A percentile compares a stretch with the other conserved stretches of the same genome.
These are phyloP conservation scores for Protomyces lactucae-debilis DNA, from an alignment of 1,139 yeast species.

Conservation along the genomic window DNA sequence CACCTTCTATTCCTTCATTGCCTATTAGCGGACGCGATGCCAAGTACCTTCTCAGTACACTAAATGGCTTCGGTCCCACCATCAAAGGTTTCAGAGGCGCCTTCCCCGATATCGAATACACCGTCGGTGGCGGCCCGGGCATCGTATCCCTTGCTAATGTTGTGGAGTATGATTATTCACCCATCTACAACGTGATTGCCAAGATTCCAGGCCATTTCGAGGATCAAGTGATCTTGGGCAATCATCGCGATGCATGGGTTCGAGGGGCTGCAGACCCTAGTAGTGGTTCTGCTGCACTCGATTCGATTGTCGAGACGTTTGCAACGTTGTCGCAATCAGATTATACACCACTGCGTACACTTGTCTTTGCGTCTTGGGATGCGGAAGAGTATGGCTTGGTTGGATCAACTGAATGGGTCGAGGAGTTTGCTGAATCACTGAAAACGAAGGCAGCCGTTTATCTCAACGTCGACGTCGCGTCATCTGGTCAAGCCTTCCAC, in stretches of 20 bases:
- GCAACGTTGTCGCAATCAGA: slow-evolving; percentile 49
- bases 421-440: slow-evolving; percentile 47
- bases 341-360: slow-evolving; percentile 61
- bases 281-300: slow-evolving; percentile 56
- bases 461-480: slow-evolving; percentile 59
- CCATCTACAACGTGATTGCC: slow-evolving; percentile 55
- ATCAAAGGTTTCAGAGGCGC: slow-evolving; percentile 50
- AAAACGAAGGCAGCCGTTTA: slow-evolving; percentile 54
- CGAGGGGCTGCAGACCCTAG: slow-evolving; percentile 73
- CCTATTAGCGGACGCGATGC: slow-evolving; percentile 60
- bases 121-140: slow-evolving; percentile 57
- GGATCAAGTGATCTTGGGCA: slow-evolving; percentile 58
- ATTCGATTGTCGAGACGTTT: slow-evolving; percentile 56
- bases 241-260: slow-evolving; percentile 70
- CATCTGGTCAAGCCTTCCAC: slow-evolving; percentile 48
- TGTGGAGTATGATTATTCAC: slow-evolving; percentile 18
- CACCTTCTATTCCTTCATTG: slow-evolving; percentile 58
- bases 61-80: slow-evolving; percentile 53
- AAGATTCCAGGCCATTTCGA: slow-evolving; percentile 51
- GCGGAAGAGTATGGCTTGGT: slow-evolving; percentile 67
- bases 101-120: slow-evolving; percentile 48
- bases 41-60: slow-evolving; percentile 49
- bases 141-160: slow-evolving; percentile 42
- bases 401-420: slow-evolving; percentile 69
- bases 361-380: slow-evolving; percentile 63